Percentiles rank a stretch among this genome's conserved stretches.
Evolutionary conservation across 768 basidiomycete genomes (phyloP).

Genomic region (Lactarius pseudohatsudake): DNA sequence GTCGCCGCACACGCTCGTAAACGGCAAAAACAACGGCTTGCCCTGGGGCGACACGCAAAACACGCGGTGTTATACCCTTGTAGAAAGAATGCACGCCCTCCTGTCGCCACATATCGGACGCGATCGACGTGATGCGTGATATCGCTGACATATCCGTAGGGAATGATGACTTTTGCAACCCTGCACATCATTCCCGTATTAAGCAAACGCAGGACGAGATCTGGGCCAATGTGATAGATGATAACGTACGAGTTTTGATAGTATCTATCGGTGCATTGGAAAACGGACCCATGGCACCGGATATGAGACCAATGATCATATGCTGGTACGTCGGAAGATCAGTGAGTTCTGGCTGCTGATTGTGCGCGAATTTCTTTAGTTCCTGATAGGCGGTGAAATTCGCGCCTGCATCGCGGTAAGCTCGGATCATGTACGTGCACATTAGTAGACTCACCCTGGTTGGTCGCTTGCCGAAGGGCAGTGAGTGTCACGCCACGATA

Average conservation of each 20-base stretch:
- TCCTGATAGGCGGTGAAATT: constrained; percentile 99
- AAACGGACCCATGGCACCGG: constrained; percentile 97
- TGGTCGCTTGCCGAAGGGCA: constrained; percentile 94
- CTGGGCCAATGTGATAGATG: neutral
- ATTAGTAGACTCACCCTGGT: constrained; percentile 65
- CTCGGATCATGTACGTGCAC: neutral
- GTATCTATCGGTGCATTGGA: constrained; percentile 96
- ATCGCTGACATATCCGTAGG: constrained; percentile 73
- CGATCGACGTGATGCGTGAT: constrained; percentile 75
- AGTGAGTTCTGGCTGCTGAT: constrained; percentile 69
- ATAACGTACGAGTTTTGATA: constrained; percentile 83
- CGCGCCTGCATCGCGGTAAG: constrained; percentile 53
- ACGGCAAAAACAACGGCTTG: constrained; percentile 98
- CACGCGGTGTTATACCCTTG: constrained; percentile 97
- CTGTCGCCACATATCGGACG: constrained; percentile 87
- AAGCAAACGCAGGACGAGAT: neutral
- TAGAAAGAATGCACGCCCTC: constrained; percentile 93
- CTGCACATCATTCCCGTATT: constrained; percentile 38
- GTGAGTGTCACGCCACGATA: constrained; percentile 95
- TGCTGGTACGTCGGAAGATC: constrained; percentile 95
- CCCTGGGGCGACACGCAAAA: constrained; percentile 94
- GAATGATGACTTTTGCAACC: constrained; percentile 82
- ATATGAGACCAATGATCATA: constrained; percentile 92
- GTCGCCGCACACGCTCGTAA: constrained; percentile 80
- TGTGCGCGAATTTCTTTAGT: constrained; percentile 80